A percentile compares a stretch with the other conserved stretches of the same genome.
phyloP scores from a whole-genome alignment of 2,329 filamentous ascomycete genomes.

The Penicillium italicum region DNA sequence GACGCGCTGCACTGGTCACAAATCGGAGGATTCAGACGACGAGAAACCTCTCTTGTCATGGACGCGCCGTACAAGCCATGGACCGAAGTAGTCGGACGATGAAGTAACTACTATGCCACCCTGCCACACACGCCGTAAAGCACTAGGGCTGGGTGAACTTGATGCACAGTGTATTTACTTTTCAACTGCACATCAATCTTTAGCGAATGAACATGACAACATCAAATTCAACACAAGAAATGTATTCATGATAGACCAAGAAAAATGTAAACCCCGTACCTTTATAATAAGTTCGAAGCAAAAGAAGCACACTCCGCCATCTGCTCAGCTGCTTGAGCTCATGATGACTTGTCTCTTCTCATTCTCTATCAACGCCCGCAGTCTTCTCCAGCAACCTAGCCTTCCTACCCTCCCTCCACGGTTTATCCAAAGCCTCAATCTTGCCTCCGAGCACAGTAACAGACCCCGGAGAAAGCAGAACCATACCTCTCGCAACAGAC shows the following conservation, averaged over 20 bases:
- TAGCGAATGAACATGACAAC: not conserved
- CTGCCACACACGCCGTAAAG: not conserved
- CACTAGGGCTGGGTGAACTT: not conserved
- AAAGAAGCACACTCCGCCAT: not conserved
- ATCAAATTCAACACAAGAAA: not conserved
- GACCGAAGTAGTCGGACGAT: not conserved
- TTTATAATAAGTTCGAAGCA: not conserved
- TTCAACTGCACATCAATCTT: not conserved
- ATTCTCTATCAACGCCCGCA: constrained; percentile 29
- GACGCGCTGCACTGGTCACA: not conserved
- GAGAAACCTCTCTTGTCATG: not conserved
- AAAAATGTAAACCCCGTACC: not conserved
- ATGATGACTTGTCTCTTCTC: not conserved
- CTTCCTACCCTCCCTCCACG: constrained; percentile 71
- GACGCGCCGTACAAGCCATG: not conserved
- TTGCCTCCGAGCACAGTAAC: constrained; percentile 81
- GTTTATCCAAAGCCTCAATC: constrained; percentile 73
- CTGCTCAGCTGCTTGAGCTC: not conserved
- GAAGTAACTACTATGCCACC: constrained; percentile 16
- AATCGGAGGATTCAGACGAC: not conserved
- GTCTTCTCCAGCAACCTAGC: constrained; percentile 62
- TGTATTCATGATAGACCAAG: not conserved
- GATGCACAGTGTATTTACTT: not conserved
- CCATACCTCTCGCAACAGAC: constrained; percentile 65
- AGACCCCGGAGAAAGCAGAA: constrained; percentile 69